Percentiles rank a stretch among this genome's conserved stretches.
These are phyloP conservation scores for Aspergillus japonicus DNA, from an alignment of 2,329 filamentous ascomycete species.

Conservation along the genomic window DNA sequence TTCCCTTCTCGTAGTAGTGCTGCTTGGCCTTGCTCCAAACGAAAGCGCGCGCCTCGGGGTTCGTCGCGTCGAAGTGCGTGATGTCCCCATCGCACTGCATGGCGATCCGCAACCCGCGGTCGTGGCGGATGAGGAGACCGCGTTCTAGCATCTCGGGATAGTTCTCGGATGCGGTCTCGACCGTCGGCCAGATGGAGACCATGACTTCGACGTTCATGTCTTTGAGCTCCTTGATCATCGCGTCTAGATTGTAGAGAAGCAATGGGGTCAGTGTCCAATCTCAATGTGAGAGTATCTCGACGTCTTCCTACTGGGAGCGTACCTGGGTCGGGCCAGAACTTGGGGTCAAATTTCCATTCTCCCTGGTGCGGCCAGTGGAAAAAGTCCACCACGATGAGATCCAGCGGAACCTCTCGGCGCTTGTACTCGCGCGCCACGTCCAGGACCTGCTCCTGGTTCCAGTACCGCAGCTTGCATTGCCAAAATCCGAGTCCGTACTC, in stretches of 20 bases:
- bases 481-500: slow-evolving; percentile 68
- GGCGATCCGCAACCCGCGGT: slow-evolving; percentile 58
- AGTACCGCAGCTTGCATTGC: slow-evolving; percentile 67
- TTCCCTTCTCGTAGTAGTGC: slow-evolving; percentile 63
- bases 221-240: slow-evolving; percentile 63
- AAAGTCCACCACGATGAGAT: slow-evolving; percentile 67
- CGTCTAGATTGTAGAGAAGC: slow-evolving; percentile 38
- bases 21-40: slow-evolving; percentile 60
- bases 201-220: slow-evolving; percentile 63
- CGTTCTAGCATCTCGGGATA: slow-evolving; percentile 61
- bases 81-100: slow-evolving; percentile 62
- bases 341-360: slow-evolving; percentile 65
- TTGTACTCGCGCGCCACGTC: slow-evolving; percentile 61
- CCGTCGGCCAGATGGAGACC: slow-evolving; percentile 69
- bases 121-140: slow-evolving; percentile 60
- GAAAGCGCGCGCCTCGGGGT: slow-evolving; percentile 57
- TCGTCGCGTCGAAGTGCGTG: slow-evolving; percentile 64
- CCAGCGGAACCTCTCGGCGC: slow-evolving; percentile 55
- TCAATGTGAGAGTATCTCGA: background rate
- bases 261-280: too few relatives aligned
- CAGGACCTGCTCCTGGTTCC: slow-evolving; percentile 64
- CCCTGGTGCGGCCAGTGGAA: slow-evolving; percentile 68
- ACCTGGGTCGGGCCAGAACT: slow-evolving; percentile 65
- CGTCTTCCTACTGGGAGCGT: slow-evolving; percentile 12
- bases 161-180: slow-evolving; percentile 59